Conservation (phyloP, 2,329 filamentous ascomycete genomes). For the Colletotrichum sp. region DNA sequence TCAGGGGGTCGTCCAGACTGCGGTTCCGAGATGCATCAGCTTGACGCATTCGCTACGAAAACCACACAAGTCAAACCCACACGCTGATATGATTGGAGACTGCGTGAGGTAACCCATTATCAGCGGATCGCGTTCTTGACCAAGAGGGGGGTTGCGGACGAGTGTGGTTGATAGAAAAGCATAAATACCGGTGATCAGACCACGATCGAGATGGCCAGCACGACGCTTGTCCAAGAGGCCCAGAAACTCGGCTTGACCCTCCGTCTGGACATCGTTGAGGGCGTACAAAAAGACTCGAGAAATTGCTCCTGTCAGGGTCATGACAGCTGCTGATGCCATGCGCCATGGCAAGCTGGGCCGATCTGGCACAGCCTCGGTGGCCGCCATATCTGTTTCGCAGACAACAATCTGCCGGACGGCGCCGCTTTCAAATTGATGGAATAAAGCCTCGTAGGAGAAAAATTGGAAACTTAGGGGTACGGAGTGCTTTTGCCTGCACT, state of each 20-base stretch:
- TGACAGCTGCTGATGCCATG: slow-evolving; percentile 72
- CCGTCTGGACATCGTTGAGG: slow-evolving; percentile 76
- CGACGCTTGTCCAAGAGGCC: slow-evolving; percentile 75
- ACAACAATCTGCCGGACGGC: neutral
- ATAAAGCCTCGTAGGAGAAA: neutral
- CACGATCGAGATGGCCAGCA: slow-evolving; percentile 69
- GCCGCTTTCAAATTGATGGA: neutral
- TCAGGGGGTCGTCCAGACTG: slow-evolving; percentile 91
- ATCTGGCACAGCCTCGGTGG: slow-evolving; percentile 24
- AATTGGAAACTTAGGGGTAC: neutral
- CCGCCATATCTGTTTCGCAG: neutral
- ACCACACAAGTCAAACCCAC: slow-evolving; percentile 58
- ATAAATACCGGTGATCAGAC: slow-evolving; percentile 72
- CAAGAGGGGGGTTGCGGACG: neutral
- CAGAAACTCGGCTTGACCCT: slow-evolving; percentile 78
- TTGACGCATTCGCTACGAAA: slow-evolving; percentile 12
- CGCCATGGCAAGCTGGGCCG: slow-evolving; percentile 73
- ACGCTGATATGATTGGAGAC: slow-evolving; percentile 90
- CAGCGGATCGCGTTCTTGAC: neutral
- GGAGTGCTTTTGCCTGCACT: neutral
- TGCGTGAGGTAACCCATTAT: slow-evolving; percentile 34
- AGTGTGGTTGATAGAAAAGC: neutral
- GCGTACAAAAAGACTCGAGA: slow-evolving; percentile 78
- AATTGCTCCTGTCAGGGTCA: slow-evolving; percentile 74
- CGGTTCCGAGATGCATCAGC: slow-evolving; percentile 16